Percentiles rank a stretch among this genome's conserved stretches.
Conservation (phyloP, 352 stramenopile genomes). For the Phytophthora meadii region DNA sequence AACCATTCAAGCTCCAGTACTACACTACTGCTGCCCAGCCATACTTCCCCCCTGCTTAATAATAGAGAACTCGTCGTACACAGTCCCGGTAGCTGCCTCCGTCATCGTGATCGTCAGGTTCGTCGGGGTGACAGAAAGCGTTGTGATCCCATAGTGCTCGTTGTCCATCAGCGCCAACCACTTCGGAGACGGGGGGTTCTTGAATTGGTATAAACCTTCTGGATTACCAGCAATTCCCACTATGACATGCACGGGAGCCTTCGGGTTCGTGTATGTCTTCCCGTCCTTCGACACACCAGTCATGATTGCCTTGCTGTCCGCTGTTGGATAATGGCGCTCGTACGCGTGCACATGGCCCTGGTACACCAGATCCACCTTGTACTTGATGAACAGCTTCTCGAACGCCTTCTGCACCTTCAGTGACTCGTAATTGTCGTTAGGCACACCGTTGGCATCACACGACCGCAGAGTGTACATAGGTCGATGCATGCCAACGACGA, state of each 20-base stretch:
- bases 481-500: constrained; percentile 24
- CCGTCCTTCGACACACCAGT: not conserved
- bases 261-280: not conserved
- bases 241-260: constrained; percentile 41
- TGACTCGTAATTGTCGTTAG: constrained; percentile 23
- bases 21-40: too few relatives aligned
- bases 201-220: constrained; percentile 34
- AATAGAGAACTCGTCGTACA: constrained; percentile 46
- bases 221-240: constrained; percentile 32
- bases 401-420: constrained; percentile 46
- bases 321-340: constrained; percentile 41
- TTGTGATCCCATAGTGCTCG: constrained; percentile 39
- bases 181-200: constrained; percentile 15
- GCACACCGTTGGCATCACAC: constrained; percentile 23
- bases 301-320: not conserved
- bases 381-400: constrained; percentile 61
- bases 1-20: too few relatives aligned
- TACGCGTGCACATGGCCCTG: constrained; percentile 56
- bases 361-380: constrained; percentile 41
- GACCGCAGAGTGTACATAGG: constrained; percentile 39
- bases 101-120: constrained; percentile 38
- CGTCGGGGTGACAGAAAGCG: constrained; percentile 36
- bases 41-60: constrained; percentile 18
- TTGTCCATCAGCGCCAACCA: constrained; percentile 43
- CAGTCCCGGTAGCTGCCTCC: constrained; percentile 13